Base-by-base conservation (phyloP, 176 grass and related monocot genomes). In the Oryza coarctata region DNA sequence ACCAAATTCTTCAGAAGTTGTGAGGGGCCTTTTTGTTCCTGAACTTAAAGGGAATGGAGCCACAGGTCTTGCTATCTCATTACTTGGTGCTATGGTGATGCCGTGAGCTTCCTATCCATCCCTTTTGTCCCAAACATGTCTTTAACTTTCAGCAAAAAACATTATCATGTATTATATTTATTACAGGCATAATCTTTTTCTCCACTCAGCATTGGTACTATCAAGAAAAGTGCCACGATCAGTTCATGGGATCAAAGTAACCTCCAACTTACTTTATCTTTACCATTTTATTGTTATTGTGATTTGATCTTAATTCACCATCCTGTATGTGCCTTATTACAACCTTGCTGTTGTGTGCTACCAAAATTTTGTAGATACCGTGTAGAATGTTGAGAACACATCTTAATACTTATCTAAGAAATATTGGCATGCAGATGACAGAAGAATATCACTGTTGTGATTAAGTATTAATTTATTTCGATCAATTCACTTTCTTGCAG, bases 31-130 rank as follows among this genome's bases (percentile, higher is more conserved):
- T 81, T 98, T 98, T 91, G 87, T 98, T 71, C 95, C 95, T 20
- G 89, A 92, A 81, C 91, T 98, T 73, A 98, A 93, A 93, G 95
- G 88, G 93, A 90, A 88, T 89, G 95, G 95, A 68, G 95, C 95
- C 74, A 98, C 85, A 61, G 95, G 86, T 73, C 90, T 98, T 81
- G 90, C 92, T 76, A 93, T 98, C 39, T 98, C 95, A 61, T 86
- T 98, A 69, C 90, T 98, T 84, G 95, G 95, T 86, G 95, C 95
- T 43, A 95, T 98, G 95, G 95, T 98, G 77, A 98, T 98, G 95
- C 95, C 95, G 95, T 98, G 93, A 93, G 95, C 77, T 79, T 83
- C 44, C 32, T 44, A 39, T 65, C 35, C 44, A 17, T 60, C 31
- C 65, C 2, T 15, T 68, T 85, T 36, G 76, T 76, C 0, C 30